Conservation (phyloP, 345 rosid species). For the Cardiospermum halicacabum region DNA sequence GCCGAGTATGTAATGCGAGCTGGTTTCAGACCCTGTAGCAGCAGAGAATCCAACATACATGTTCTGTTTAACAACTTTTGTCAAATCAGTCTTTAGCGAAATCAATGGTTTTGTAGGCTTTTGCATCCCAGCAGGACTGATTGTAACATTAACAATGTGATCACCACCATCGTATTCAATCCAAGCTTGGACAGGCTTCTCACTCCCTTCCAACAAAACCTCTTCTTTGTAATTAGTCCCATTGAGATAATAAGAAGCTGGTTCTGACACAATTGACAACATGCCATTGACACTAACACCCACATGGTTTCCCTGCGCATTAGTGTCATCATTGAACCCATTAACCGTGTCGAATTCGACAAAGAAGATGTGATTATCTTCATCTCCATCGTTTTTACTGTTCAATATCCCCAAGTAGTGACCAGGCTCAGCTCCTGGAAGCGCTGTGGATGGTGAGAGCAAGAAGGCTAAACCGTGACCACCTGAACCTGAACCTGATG, state of each 20-base stretch:
- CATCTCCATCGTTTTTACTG: background rate
- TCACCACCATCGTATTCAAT: slow-evolving; percentile 53
- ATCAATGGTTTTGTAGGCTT: slow-evolving; percentile 50
- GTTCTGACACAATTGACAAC: slow-evolving; percentile 12
- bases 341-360: slow-evolving; percentile 63
- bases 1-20: slow-evolving; percentile 68
- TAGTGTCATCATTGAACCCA: slow-evolving; percentile 22
- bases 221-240: slow-evolving; percentile 19
- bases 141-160: slow-evolving; percentile 31
- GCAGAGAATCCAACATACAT: slow-evolving; percentile 78
- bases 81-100: slow-evolving; percentile 7
- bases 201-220: slow-evolving; percentile 30
- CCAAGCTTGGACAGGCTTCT: slow-evolving; percentile 48
- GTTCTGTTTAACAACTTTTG: slow-evolving; percentile 12
- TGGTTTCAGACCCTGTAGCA: slow-evolving; percentile 46
- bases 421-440: slow-evolving; percentile 28
- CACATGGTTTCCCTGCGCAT: slow-evolving; percentile 36
- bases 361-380: slow-evolving; percentile 38
- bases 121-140: slow-evolving; percentile 20
- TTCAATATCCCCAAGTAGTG: slow-evolving; percentile 56
- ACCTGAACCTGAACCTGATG: slow-evolving; percentile 27
- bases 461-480: slow-evolving; percentile 59
- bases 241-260: slow-evolving; percentile 22
- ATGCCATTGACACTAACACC: slow-evolving; percentile 52
- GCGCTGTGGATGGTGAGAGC: slow-evolving; percentile 32